Evolutionary conservation across 2,329 filamentous ascomycete genomes (phyloP).

Genomic region (Epichloe gansuensis): DNA sequence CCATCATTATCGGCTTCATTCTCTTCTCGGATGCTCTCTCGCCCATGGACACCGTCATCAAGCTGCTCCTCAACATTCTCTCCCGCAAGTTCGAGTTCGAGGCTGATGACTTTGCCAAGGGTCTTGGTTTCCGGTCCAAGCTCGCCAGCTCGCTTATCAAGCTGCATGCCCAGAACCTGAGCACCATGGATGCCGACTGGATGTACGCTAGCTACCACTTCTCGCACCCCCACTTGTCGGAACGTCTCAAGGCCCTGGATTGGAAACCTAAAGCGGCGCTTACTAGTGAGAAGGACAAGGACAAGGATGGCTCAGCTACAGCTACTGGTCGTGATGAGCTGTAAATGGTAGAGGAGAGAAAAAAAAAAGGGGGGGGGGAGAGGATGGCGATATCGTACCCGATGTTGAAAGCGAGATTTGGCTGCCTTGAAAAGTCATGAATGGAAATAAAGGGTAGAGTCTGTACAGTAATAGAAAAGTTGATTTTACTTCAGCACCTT

Average conservation of each 20-base stretch:
- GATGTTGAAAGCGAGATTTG: too few relatives aligned
- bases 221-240: conserved; percentile 90
- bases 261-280: conserved; percentile 57
- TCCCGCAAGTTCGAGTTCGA: conserved; percentile 93
- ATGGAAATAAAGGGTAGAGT: background rate
- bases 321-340: conserved; percentile 63
- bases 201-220: conserved; percentile 98
- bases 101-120: conserved; percentile 79
- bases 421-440: background rate
- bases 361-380: background rate
- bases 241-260: conserved; percentile 79
- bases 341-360: conserved; percentile 20
- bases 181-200: conserved; percentile 97
- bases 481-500: background rate
- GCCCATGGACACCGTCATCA: conserved; percentile 88
- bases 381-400: background rate
- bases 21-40: conserved; percentile 94
- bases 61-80: conserved; percentile 90
- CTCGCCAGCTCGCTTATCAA: conserved; percentile 85
- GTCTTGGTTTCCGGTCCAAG: conserved; percentile 71
- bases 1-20: conserved; percentile 94
- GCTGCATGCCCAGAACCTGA: conserved; percentile 95
- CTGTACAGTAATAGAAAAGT: background rate
- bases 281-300: conserved; percentile 26
- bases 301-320: conserved; percentile 40